Conservation (phyloP, 768 basidiomycete genomes). For the Naematelia aurantialba region DNA sequence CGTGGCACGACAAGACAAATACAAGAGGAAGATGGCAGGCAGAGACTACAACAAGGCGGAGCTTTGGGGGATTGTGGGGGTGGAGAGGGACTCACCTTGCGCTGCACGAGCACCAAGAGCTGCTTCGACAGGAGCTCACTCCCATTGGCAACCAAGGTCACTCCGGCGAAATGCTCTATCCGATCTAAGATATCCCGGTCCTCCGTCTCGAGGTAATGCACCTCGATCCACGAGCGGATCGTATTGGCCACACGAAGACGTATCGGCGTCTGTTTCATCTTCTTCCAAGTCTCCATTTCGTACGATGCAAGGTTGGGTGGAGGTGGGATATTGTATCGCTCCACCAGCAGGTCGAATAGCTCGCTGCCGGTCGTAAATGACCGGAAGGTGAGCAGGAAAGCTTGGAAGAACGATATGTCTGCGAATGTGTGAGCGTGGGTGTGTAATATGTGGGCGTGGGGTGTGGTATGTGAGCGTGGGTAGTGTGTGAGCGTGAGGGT, state of each 20-base stretch:
- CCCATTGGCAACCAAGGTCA: conserved; percentile 55
- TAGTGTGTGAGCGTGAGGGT: no score
- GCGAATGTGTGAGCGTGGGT: conserved; percentile 2
- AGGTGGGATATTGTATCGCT: conserved; percentile 72
- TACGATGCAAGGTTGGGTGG: conserved; percentile 62
- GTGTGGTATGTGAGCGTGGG: not conserved
- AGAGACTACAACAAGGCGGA: no score
- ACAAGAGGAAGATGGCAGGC: not conserved
- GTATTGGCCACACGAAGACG: conserved; percentile 86
- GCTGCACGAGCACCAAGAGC: conserved; percentile 68
- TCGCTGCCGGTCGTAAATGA: conserved; percentile 83
- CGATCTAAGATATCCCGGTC: conserved; percentile 74
- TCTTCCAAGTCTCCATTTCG: conserved; percentile 74
- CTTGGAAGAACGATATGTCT: conserved; percentile 77
- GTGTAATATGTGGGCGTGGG: not conserved
- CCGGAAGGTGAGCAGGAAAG: conserved; percentile 94
- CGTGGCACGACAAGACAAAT: not conserved
- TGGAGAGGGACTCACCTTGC: no score
- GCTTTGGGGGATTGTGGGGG: no score
- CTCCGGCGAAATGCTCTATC: conserved; percentile 69
- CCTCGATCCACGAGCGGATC: conserved; percentile 83
- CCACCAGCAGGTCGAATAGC: conserved; percentile 73
- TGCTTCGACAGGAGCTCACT: conserved; percentile 65
- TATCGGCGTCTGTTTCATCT: conserved; percentile 79
- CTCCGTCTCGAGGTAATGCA: conserved; percentile 70